These are phyloP conservation scores for Royoungia palumana DNA, from an alignment of 768 basidiomycete species.

Conservation along the genomic window DNA sequence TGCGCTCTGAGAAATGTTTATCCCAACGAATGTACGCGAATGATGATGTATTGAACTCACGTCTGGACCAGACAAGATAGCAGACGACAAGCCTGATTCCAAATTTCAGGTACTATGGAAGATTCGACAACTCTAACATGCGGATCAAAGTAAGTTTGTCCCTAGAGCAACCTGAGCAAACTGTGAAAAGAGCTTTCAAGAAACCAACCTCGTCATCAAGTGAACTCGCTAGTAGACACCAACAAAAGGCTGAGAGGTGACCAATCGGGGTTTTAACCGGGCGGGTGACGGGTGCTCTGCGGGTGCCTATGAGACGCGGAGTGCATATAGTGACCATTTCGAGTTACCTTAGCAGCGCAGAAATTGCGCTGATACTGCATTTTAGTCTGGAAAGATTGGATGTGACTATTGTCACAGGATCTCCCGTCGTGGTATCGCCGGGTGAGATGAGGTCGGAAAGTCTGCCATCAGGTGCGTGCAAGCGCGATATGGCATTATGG, in stretches of 20 bases:
- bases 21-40: not conserved
- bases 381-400: constrained; percentile 61
- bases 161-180: constrained; percentile 34
- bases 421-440: constrained; percentile 29
- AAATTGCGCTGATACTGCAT: constrained; percentile 49
- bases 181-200: not conserved
- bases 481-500: constrained; percentile 3
- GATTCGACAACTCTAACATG: constrained; percentile 53
- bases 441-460: constrained; percentile 7
- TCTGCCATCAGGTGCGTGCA: constrained; percentile 10
- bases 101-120: constrained; percentile 41
- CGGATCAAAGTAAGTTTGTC: constrained; percentile 48
- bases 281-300: constrained; percentile 54
- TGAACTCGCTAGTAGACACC: constrained; percentile 47
- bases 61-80: constrained; percentile 46
- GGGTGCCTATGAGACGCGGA: not conserved
- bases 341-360: constrained; percentile 52
- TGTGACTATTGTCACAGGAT: constrained; percentile 49
- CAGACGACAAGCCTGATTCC: constrained; percentile 51
- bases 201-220: constrained; percentile 42
- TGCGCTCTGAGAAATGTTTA: constrained; percentile 40
- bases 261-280: constrained; percentile 73
- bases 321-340: not conserved
- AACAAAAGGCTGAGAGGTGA: constrained; percentile 48
- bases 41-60: constrained; percentile 34